Base-by-base conservation (phyloP, 306 rosid species). In the Acacia confusa region DNA sequence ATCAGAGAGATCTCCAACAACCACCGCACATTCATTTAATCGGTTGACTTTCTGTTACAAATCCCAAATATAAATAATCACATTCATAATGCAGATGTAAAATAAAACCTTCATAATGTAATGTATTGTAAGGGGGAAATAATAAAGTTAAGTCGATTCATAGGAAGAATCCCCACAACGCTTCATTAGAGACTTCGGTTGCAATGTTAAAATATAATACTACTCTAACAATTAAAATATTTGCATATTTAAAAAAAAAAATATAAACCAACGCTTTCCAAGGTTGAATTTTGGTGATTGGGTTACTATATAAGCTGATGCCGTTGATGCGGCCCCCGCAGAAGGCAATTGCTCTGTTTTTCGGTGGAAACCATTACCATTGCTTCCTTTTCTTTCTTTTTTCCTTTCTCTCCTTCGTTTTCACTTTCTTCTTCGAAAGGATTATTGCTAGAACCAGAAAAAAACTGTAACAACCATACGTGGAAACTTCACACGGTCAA, bases 51-150 rank as follows among this genome's bases (percentile, higher is more conserved):
- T 70, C 30, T 24, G 22, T 28, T 14, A 60, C 66, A 60, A 12
- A 1, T 57, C 10, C 28, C 14, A 50, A 16, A 16, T 50, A 57
- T 57, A n/a, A 25, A 27, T 13, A n/a, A 70, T 41, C 11, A 24
- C 74, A 70, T 70, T 13, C 55, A 70, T 70, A 70, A 70, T 70
- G 30, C 72, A n/a, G 28, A 17, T 68, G 16, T 52, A 52, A 19
- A 52, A 7, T 4, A n/a, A 9, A 15, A 15, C 74, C 7, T 12
- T 22, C 34, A 22, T 69, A 68, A 68, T 68, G 44, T 38, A 40
- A 38, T 50, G 47, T 69, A 68, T 38, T 68, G 44, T 38, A 40
- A 38, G 72, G 47, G 28, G 6, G 8, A 41, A 9, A 68, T 19
- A 22, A 69, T 3, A 22, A 22, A n/a, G n/a, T 22, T 2, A 25